A percentile compares a stretch with the other conserved stretches of the same genome.
Conservation (phyloP, 1,139 yeast species). For the Saccharomyces pastorianus region DNA sequence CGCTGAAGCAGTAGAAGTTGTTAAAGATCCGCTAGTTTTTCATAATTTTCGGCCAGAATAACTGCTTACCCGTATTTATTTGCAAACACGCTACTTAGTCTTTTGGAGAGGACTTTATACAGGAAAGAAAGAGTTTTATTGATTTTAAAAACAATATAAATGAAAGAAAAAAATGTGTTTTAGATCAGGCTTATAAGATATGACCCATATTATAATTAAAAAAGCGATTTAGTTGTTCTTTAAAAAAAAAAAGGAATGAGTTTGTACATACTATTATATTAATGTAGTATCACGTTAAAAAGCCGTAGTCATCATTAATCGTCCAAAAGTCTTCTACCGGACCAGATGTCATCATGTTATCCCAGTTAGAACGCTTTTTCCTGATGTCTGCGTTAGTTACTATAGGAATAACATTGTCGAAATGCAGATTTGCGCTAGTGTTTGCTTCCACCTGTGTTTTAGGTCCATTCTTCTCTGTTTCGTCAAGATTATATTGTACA, state of each 20-base stretch:
- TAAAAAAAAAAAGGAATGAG: neutral
- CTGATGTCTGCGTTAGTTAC: slow-evolving; percentile 1
- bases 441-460: neutral
- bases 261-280: neutral
- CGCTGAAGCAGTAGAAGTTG: neutral
- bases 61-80: neutral
- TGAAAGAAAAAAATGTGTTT: neutral
- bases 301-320: slow-evolving; percentile 38
- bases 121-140: neutral
- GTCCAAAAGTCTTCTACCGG: slow-evolving; percentile 40
- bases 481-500: neutral
- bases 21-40: neutral
- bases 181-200: too few relatives aligned
- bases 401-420: slow-evolving; percentile 1
- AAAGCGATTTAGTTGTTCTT: too few relatives aligned
- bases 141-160: neutral
- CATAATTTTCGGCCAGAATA: neutral
- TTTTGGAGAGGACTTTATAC: neutral
- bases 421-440: neutral
- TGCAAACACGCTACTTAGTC: neutral
- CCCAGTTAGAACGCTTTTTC: neutral
- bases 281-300: slow-evolving; percentile 28
- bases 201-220: too few relatives aligned
- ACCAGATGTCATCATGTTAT: slow-evolving; percentile 12
- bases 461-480: slow-evolving; percentile 33